Base-by-base conservation (phyloP, 139 green algal species). In the Chlamydomonas applanata region DNA sequence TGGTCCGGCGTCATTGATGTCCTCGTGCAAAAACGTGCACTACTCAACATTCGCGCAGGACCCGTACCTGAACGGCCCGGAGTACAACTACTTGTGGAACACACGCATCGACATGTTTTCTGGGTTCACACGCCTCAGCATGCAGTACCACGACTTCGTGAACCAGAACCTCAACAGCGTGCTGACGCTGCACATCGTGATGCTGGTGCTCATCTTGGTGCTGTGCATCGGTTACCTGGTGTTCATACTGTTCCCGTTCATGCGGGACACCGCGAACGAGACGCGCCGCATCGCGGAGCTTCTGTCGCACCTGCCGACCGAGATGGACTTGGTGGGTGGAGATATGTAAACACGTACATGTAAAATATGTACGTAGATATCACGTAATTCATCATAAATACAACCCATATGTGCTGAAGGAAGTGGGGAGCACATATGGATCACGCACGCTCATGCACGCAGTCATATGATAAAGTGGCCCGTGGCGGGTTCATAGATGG, bases 211-310 rank as follows among this genome's bases (percentile, higher is more conserved):
- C 27, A 78, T 25, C 61, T 67, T 80, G 52, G 30, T 75, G 25
- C 36, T 79, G 13, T 57, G 46, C 3, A 17, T 81, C 2, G 25
- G 32, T 3, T 69, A 77, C 45, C 52, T 78, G 32, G 19, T 75
- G 33, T n/a, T 74, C 3, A 52, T 80, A 36, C 46, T 82, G 76
- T 73, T 73, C 14, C 81, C 81, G 49, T 72, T 75, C 53, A 54
- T 86, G 24, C 36, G 46, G 13, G 69, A 44, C 30, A 74, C 72
- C 3, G 25, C 34, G 7, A 80, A 77, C 35, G 81, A 86, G 76
- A 83, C 57, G 2, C 63, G 71, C 5, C 81, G 79, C 69, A 86
- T 86, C 20, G 81, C 82, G 24, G 79, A 87, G 77, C 77, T 87
- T 74, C 64, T 87, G 30, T 68, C 54, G 9, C 77, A 82, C 70